phyloP scores from a whole-genome alignment of 257 asterid species.

The Solanum okadae region DNA sequence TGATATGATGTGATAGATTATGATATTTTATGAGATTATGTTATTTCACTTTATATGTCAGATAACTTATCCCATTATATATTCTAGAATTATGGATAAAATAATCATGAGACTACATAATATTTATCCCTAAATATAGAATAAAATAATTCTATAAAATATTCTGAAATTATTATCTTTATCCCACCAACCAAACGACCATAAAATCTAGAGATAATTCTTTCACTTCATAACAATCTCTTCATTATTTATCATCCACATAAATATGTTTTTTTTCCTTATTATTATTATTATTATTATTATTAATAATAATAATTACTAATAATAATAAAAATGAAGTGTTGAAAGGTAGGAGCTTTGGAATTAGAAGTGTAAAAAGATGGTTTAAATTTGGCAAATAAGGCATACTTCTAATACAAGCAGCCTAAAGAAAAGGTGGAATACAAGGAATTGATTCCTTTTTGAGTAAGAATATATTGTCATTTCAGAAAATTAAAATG shows the following conservation, averaged over 20 bases:
- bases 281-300: too few species aligned
- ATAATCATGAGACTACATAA: neutral
- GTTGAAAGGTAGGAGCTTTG: neutral
- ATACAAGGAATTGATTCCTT: neutral
- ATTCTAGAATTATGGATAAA: neutral
- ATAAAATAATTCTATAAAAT: neutral
- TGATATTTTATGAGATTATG: neutral
- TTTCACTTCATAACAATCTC: neutral
- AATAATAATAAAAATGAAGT: neutral
- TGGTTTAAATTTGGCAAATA: neutral
- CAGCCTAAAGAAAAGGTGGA: neutral
- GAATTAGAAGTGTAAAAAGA: neutral
- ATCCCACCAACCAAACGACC: neutral
- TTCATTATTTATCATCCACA: neutral
- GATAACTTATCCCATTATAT: neutral
- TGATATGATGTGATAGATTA: neutral
- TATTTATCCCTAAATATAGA: neutral
- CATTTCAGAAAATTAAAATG: neutral
- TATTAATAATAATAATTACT: too few species aligned
- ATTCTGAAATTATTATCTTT: neutral
- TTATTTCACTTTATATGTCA: neutral
- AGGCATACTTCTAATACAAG: neutral
- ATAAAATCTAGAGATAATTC: too few species aligned
- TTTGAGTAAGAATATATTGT: neutral
- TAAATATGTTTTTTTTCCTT: neutral